Evolutionary conservation across 2,329 filamentous ascomycete species (phyloP).

Genomic region (Paraphaeosphaeria minitans): DNA sequence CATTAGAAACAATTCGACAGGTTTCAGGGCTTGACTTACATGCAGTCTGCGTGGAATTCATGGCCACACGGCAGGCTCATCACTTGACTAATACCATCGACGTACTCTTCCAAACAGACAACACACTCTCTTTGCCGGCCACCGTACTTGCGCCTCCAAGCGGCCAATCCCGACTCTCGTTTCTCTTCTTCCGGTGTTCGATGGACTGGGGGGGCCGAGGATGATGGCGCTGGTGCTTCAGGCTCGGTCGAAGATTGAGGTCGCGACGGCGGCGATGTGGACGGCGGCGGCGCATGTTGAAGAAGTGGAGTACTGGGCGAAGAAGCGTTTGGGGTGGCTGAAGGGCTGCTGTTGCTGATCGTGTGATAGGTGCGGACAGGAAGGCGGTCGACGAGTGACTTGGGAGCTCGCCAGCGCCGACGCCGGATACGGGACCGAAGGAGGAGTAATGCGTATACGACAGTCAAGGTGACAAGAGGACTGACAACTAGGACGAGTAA

Average conservation of each 20-base stretch:
- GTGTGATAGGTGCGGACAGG: constrained; percentile 95
- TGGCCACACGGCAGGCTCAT: constrained; percentile 98
- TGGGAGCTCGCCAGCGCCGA: constrained; percentile 93
- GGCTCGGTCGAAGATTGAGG: constrained; percentile 71
- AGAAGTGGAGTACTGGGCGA: constrained; percentile 83
- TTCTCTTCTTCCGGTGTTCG: constrained; percentile 57
- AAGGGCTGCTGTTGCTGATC: constrained; percentile 65
- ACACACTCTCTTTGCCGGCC: constrained; percentile 84
- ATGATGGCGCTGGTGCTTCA: constrained; percentile 55
- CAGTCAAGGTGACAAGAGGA: constrained; percentile 86
- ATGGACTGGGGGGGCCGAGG: constrained; percentile 31
- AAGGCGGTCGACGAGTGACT: constrained; percentile 92
- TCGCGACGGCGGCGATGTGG: constrained; percentile 54
- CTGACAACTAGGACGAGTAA: constrained; percentile 95
- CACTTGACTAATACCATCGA: constrained; percentile 90
- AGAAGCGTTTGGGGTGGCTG: constrained; percentile 67
- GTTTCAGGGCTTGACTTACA: constrained; percentile 67
- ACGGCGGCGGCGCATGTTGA: constrained; percentile 50
- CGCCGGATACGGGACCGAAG: constrained; percentile 86
- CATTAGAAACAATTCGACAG: constrained; percentile 22
- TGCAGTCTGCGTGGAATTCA: constrained; percentile 97
- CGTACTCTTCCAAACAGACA: constrained; percentile 94
- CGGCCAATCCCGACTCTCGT: constrained; percentile 54
- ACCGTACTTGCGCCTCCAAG: constrained; percentile 64
- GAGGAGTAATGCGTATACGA: constrained; percentile 88